phyloP scores from a whole-genome alignment of 352 stramenopile genomes.

The Globisporangium paddicum region DNA sequence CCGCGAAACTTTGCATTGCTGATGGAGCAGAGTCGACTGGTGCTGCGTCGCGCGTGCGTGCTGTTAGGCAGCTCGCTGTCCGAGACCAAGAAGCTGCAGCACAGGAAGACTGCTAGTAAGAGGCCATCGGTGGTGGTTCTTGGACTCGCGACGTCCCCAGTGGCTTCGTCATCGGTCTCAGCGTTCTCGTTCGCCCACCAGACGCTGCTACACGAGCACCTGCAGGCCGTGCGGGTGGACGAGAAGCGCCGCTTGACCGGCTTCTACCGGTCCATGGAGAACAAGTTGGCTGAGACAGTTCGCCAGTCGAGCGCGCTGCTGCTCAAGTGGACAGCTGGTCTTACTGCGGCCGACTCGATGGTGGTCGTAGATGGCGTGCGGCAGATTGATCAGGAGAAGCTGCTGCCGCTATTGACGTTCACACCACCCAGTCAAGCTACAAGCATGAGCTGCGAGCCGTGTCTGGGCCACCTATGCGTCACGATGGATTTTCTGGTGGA shows the following conservation, averaged over 20 bases:
- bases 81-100: slow-evolving; percentile 19
- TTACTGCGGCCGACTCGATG: slow-evolving; percentile 30
- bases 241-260: slow-evolving; percentile 32
- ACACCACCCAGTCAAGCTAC: slow-evolving; percentile 39
- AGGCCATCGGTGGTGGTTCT: slow-evolving; percentile 20
- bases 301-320: slow-evolving; percentile 38
- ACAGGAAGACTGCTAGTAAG: slow-evolving; percentile 23
- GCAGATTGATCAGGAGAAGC: slow-evolving; percentile 52
- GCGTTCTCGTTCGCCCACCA: slow-evolving; percentile 49
- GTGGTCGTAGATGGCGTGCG: slow-evolving; percentile 43
- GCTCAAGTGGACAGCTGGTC: slow-evolving; percentile 43
- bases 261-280: slow-evolving; percentile 49
- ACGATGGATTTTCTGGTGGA: slow-evolving; percentile 65
- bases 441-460: slow-evolving; percentile 38
- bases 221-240: slow-evolving; percentile 25
- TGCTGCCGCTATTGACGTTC: slow-evolving; percentile 46
- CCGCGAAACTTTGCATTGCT: slow-evolving; percentile 44
- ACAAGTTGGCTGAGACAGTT: slow-evolving; percentile 38
- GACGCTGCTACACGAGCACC: slow-evolving; percentile 56
- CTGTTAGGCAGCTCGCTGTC: slow-evolving; percentile 46
- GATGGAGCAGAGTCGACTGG: slow-evolving; percentile 59
- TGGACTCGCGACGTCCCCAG: slow-evolving; percentile 28
- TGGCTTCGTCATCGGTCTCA: slow-evolving; percentile 18
- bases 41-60: slow-evolving; percentile 48
- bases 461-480: slow-evolving; percentile 50